Conservation (phyloP, 2,329 filamentous ascomycete species). For the Ophioceras dolichostomum region DNA sequence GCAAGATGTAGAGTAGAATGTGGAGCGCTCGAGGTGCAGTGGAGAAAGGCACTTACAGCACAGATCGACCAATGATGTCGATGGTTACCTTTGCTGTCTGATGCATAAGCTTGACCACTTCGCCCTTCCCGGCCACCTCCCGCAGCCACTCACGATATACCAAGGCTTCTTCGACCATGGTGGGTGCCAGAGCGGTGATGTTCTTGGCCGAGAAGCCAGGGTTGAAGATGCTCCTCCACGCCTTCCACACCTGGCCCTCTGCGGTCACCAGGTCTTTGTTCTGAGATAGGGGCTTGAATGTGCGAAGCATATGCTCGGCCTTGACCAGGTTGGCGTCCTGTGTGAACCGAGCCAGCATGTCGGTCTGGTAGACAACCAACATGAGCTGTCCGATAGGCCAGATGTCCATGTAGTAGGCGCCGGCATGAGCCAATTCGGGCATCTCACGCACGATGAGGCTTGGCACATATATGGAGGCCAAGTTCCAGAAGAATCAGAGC, state of each 20-base stretch:
- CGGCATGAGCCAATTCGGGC: no score
- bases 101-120: slow-evolving; percentile 14
- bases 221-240: slow-evolving; percentile 21
- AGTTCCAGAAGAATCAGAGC: no score
- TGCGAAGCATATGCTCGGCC: slow-evolving; percentile 11
- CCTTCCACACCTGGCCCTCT: slow-evolving; percentile 25
- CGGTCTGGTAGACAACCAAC: slow-evolving; percentile 22
- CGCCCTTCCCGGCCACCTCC: slow-evolving; percentile 9
- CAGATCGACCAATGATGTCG: slow-evolving; percentile 16
- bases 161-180: slow-evolving; percentile 17
- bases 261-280: slow-evolving; percentile 20
- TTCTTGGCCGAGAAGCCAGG: slow-evolving; percentile 24
- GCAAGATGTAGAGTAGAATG: no score
- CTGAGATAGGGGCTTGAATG: slow-evolving; percentile 17
- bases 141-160: slow-evolving; percentile 12
- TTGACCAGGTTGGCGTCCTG: slow-evolving; percentile 22
- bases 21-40: no score
- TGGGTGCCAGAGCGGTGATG: slow-evolving; percentile 19
- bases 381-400: slow-evolving; percentile 23
- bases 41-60: slow-evolving; percentile 13
- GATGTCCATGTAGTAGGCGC: slow-evolving; percentile 22
- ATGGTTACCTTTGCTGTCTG: slow-evolving; percentile 12
- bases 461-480: no score
- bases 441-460: no score
- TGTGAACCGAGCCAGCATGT: slow-evolving; percentile 23